Evolutionary conservation across 202 grass and related monocot genomes (phyloP), one percentile per base, ranked within the genome.

Genomic region (Panicum hallii): DNA sequence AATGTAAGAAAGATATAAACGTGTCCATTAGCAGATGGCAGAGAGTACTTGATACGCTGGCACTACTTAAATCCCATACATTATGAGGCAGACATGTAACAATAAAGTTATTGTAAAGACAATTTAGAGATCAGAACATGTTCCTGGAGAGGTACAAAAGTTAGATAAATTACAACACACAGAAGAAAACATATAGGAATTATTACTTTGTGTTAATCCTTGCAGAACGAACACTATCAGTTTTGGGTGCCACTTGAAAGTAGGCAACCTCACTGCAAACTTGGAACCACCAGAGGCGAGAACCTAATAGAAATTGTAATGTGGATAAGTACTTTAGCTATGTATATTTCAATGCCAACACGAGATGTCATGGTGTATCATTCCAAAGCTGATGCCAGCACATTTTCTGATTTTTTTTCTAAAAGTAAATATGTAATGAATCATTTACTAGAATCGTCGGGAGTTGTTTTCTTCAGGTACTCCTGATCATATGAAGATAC

Each of bases 241-340:
- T 95, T 85, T 89, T 67, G 32, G 95, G 95, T 73, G 95, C 93
- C 40, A 98, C 91, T 92, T 98, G 95, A 66, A 98, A 98, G 81
- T 89, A 98, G 62, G 95, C 95, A 86, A 98, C 93, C 68, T 98
- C 95, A 66, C 91, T 95, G 82, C 95, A 95, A 87, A 98, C 95
- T 86, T 98, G 95, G 83, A 92, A 98, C 95, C 95, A 98, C 95
- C 95, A 98, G 77, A 98, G 87, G 20, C 95, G 63, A 52, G 81
- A 80, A 92, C 79, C 95, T 98, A 67, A 90, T 67, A 60, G 46
- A 61, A 67, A 64, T 56, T 3, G 14, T 42, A 72, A 70, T 28
- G 1, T 47, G 38, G 78, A 68, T 63, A 83, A 47, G 32, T 75
- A 79, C 76, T 22, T 69, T 45, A 78, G 48, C 40, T 75, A 74